phyloP scores from a whole-genome alignment of 208 protist genomes.

The Balamuthia mandrillaris region DNA sequence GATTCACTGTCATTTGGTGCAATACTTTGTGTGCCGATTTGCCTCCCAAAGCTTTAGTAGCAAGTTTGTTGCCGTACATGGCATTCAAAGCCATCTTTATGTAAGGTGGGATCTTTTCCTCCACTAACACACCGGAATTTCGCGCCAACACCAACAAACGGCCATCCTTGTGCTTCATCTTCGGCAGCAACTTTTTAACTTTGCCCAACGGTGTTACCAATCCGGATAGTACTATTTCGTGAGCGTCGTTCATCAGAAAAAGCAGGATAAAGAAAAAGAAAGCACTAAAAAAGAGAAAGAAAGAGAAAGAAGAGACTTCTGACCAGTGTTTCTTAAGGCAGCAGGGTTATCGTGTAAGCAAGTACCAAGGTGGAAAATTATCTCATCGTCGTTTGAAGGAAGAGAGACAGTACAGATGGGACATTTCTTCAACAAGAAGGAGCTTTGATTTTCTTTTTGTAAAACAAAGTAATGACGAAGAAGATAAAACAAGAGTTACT shows the following conservation, averaged over 20 bases:
- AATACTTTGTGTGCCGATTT: not conserved
- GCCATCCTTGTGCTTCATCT: not conserved
- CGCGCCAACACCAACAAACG: not conserved
- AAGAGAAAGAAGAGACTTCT: not conserved
- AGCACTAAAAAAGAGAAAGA: not conserved
- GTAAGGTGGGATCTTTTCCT: not conserved
- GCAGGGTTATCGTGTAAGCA: not conserved
- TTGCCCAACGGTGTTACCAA: not conserved
- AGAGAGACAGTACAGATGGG: not conserved
- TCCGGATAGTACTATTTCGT: not conserved
- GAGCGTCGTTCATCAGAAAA: not conserved
- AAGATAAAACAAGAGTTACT: not conserved
- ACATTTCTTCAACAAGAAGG: no score
- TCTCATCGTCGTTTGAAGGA: not conserved
- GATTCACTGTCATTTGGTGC: not conserved
- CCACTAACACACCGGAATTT: not conserved
- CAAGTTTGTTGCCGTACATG: not conserved
- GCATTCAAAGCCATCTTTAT: not conserved
- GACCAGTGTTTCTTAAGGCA: not conserved
- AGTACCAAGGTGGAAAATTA: not conserved
- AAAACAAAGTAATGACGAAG: constrained; percentile 1
- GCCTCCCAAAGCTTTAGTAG: not conserved
- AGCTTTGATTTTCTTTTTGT: no score
- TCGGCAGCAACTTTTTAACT: not conserved
- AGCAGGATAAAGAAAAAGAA: not conserved